These are phyloP conservation scores for Cladosporium sp. DNA, from an alignment of 2,329 filamentous ascomycete species.

Conservation along the genomic window DNA sequence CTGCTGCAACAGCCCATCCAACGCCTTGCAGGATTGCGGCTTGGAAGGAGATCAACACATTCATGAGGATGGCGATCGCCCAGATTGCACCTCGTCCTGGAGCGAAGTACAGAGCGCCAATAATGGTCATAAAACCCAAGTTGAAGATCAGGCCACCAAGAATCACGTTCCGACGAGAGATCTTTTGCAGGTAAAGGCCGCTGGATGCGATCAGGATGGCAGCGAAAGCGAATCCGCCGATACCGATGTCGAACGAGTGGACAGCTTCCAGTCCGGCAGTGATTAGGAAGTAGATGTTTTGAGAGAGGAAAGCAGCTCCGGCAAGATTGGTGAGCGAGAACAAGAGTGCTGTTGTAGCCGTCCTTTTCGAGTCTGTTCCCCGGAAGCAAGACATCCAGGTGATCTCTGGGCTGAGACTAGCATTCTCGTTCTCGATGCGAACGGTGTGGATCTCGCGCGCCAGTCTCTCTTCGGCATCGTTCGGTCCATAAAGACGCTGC, in stretches of 20 bases:
- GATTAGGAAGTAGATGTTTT: not conserved
- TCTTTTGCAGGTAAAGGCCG: not conserved
- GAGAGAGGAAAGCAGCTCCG: not conserved
- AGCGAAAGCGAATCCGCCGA: not conserved
- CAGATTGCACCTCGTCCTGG: not conserved
- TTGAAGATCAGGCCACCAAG: not conserved
- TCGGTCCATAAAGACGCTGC: not conserved
- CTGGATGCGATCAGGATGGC: not conserved
- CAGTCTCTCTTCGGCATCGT: not conserved
- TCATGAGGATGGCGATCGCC: not conserved
- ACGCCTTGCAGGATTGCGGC: not conserved
- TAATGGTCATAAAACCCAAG: not conserved
- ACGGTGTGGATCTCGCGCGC: not conserved
- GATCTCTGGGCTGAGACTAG: not conserved
- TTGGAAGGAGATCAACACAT: not conserved
- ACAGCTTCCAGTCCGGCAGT: not conserved
- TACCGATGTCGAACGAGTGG: not conserved
- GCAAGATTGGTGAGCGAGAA: not conserved
- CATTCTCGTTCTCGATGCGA: not conserved
- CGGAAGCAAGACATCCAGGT: conserved; percentile 1
- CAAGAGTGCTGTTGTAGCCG: not conserved
- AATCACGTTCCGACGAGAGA: not conserved
- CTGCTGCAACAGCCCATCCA: not conserved
- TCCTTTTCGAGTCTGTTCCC: not conserved
- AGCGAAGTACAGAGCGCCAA: not conserved